Evolutionary conservation across 192 early-diverging fungal species (phyloP), one percentile per base, ranked within the genome.

Genomic region (Chytriomyces sp.): DNA sequence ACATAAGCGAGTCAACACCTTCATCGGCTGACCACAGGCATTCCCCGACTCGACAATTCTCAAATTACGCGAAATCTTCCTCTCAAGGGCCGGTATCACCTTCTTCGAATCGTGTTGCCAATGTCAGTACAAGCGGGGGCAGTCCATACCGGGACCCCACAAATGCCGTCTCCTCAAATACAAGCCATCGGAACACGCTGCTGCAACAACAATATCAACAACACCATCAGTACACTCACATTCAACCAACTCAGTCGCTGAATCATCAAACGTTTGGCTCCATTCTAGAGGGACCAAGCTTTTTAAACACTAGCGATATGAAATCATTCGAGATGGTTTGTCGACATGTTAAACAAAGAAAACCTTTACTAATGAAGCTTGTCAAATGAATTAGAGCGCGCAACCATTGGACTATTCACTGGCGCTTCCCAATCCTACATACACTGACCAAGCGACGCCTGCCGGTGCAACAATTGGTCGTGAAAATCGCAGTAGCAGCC

Each of bases 311-410:
- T 19, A 37, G 54, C 30, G 52, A 55, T 44, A 14, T 66, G 63
- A 55, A 59, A 38, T 77, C 76, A 7, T 77, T 77, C 68, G 71
- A 77, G 26, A 26, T 73, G 62, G 72, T 77, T 49, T 49, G 44
- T 49, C 22, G 14, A 10, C 44, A 49, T n/a, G 22, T n/a, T 22
- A 49, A 49, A 14, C 44, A 49, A 49, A 49, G 17, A n/a, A 49
- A 49, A 49, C 17, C 22, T 22, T n/a, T 49, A 14, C 44, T 1
- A 49, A n/a, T 49, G 14, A 14, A 49, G 14, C 44, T 49, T 22
- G 44, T 2, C 14, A 49, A 14, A 0, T 49, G 44, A n/a, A n/a
- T 70, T 0, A 72, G 59, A 52, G n/a, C 17, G 61, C 57, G 32
- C 57, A 72, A 61, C 31, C 59, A 22, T 58, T 62, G 28, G 70